Base-by-base conservation (phyloP, 164 flowering plant genomes). In the Vitis rotundifolia region DNA sequence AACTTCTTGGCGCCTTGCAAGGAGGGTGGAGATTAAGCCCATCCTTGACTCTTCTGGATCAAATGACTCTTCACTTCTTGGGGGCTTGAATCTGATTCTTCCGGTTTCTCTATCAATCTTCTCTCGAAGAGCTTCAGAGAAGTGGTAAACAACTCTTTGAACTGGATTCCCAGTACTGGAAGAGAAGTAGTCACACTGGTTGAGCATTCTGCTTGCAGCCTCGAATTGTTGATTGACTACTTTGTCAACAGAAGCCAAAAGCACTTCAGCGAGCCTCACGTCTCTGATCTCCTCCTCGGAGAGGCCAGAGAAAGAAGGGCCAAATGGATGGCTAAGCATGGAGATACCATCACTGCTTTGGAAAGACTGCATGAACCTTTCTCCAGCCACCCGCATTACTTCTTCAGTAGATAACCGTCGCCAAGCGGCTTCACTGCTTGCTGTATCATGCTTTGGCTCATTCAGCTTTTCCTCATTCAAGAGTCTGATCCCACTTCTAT, bases 181-280 rank as follows among this genome's bases (percentile, higher is more conserved):
- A 54, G 84, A 78, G 71, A 74, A 49, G 56, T 62, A n/a, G 15
- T 77, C 75, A 53, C 91, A 85, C 28, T 71, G 71, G 10, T 70
- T 55, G 1, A 90, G 78, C 71, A 88, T 47, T 51, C 67, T 80
- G 31, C 64, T 71, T 8, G 88, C 92, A 5, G 68, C 68, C 0
- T 82, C 84, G 18, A 68, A 88, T 68, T 84, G 85, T 61, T 83
- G 80, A 64, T 77, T 47, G 48, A 81, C 74, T 15, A 87, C 73
- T 67, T 81, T 84, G 79, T 88, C 89, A 3, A 87, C 94, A 8
- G 83, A 70, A 22, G 86, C 73, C 2, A 90, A 73, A 61, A 88
- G 89, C 58, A 82, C 61, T 6, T 74, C 78, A 2, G 78, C 83
- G 3, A 90, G 85, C 37, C 79, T 80, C 11, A 88, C 87, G 14